Percentiles rank a stretch among this genome's conserved stretches.
Conservation (phyloP, 768 basidiomycete genomes). For the Amanita pseudoporphyria region DNA sequence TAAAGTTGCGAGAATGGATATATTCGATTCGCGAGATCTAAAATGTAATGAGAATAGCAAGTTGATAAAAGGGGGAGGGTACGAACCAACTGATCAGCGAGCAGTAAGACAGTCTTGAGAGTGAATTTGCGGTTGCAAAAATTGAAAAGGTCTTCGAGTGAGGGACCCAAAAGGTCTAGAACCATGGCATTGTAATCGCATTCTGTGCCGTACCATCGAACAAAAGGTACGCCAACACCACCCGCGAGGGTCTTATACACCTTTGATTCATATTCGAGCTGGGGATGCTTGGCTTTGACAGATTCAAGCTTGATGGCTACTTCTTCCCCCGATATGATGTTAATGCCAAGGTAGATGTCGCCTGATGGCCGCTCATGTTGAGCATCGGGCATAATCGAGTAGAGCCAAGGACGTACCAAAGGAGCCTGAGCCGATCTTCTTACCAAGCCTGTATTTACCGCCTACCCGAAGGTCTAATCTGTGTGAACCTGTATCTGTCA, state of each 20-base stretch:
- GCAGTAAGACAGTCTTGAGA: conserved; percentile 91
- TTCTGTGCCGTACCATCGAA: conserved; percentile 90
- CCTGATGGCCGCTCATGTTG: conserved; percentile 35
- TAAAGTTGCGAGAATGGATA: conserved; percentile 98
- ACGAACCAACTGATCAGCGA: conserved; percentile 92
- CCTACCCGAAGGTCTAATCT: conserved; percentile 84
- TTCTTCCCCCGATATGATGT: conserved; percentile 99
- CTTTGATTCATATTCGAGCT: conserved; percentile 96
- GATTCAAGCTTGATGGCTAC: conserved; percentile 99
- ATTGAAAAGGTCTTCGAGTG: conserved; percentile 87
- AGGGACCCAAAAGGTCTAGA: conserved; percentile 88
- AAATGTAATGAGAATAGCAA: conserved; percentile 16
- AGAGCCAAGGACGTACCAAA: conserved; percentile 58
- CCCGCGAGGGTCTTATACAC: conserved; percentile 98
- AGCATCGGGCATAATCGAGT: background rate
- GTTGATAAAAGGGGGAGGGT: conserved; percentile 9
- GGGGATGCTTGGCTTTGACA: conserved; percentile 99
- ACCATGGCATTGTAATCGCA: conserved; percentile 99
- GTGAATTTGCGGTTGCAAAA: conserved; percentile 97
- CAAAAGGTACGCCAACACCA: conserved; percentile 97
- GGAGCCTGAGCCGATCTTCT: conserved; percentile 98
- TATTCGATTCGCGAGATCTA: conserved; percentile 99
- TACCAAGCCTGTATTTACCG: conserved; percentile 95
- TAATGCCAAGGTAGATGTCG: conserved; percentile 99
- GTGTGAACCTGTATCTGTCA: conserved; percentile 66